phyloP scores from a whole-genome alignment of 225 moss, liverwort and hornwort species.

The Neckera pumila region DNA sequence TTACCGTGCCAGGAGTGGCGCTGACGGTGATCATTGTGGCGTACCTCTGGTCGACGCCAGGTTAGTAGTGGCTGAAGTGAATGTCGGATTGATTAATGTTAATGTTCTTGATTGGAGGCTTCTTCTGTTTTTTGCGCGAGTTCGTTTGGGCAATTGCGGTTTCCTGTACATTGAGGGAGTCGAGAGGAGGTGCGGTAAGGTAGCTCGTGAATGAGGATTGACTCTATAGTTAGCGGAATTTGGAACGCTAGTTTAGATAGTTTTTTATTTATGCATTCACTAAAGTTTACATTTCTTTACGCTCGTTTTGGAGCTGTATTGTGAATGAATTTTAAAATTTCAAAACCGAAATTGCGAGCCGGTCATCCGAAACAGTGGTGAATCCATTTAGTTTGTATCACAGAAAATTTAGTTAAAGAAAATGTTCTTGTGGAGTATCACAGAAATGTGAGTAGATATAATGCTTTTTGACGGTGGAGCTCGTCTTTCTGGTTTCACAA shows the following conservation, averaged over 20 bases:
- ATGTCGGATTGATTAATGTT: not conserved
- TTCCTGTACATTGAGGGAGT: not conserved
- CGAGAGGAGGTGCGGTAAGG: not conserved
- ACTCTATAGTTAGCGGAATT: not conserved
- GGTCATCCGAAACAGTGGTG: not conserved
- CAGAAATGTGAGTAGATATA: not conserved
- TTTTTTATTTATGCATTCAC: not conserved
- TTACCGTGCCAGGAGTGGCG: slow-evolving; percentile 69
- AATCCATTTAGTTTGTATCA: not conserved
- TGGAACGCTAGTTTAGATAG: not conserved
- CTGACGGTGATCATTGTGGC: slow-evolving; percentile 59
- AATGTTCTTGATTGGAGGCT: not conserved
- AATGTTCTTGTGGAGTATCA: not conserved
- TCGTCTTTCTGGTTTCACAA: not conserved
- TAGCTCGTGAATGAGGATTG: not conserved
- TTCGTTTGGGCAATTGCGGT: not conserved
- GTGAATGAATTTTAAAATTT: not conserved
- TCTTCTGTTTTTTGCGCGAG: not conserved
- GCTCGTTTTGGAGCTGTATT: not conserved
- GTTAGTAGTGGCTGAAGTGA: not conserved
- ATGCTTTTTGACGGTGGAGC: not conserved
- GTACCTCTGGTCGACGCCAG: slow-evolving; percentile 88
- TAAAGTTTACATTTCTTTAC: not conserved
- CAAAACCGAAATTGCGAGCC: not conserved
- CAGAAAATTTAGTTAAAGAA: not conserved